phyloP scores from a whole-genome alignment of 176 grass and related monocot genomes.

The Phragmites australis region DNA sequence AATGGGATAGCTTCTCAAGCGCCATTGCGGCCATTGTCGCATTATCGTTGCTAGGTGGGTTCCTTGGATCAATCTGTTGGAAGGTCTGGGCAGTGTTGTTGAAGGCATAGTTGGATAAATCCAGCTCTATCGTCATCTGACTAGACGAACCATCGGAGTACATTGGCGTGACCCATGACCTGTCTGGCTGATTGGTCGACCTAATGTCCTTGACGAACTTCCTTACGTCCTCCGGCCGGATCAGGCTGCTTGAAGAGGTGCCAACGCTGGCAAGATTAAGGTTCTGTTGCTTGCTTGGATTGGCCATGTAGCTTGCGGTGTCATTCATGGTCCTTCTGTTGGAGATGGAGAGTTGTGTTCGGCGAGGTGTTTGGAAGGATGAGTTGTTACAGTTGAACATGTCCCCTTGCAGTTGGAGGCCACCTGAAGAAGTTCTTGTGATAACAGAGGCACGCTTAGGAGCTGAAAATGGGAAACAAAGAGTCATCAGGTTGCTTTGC shows the following conservation, averaged over 20 bases:
- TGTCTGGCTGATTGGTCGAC: not conserved
- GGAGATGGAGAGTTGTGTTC: constrained; percentile 28
- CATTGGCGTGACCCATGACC: not conserved
- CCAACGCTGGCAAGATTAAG: not conserved
- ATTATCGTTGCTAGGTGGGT: not conserved
- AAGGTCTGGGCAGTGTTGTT: not conserved
- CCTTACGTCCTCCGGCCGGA: not conserved
- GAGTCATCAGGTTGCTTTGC: not conserved
- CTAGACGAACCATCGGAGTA: not conserved
- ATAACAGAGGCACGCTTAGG: not conserved
- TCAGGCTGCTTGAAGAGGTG: not conserved
- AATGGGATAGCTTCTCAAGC: constrained; percentile 42
- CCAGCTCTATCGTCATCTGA: not conserved
- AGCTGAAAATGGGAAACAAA: constrained; percentile 25
- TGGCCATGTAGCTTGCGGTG: constrained; percentile 10
- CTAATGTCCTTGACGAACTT: not conserved
- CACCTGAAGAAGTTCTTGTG: constrained; percentile 5
- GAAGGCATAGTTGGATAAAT: not conserved
- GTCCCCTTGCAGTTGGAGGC: not conserved
- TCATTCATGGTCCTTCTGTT: constrained; percentile 34
- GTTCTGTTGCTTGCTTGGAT: not conserved
- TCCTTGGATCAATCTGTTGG: constrained; percentile 25
- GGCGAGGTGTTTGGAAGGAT: constrained; percentile 26
- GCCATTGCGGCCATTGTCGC: not conserved
- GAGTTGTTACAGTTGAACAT: not conserved